Percentiles rank a stretch among this genome's conserved stretches.
These are phyloP conservation scores for Tillandsia leiboldiana DNA, from an alignment of 176 grass and related monocot genomes.

Conservation along the genomic window DNA sequence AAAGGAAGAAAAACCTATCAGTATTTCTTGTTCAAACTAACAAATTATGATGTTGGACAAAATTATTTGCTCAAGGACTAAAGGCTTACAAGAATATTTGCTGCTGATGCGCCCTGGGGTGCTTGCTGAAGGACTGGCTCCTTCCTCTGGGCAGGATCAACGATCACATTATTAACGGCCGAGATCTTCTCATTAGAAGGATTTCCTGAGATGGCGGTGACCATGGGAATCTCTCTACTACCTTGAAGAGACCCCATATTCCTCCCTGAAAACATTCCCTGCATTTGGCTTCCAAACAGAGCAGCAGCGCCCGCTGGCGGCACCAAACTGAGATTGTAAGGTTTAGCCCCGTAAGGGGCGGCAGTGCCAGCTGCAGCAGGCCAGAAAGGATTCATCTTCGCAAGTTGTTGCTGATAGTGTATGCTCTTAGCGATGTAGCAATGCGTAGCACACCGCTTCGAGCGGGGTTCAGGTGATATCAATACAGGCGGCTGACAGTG, in stretches of 20 bases:
- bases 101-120: slow-evolving; percentile 40
- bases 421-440: slow-evolving; percentile 81
- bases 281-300: slow-evolving; percentile 56
- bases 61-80: not conserved
- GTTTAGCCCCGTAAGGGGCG: slow-evolving; percentile 56
- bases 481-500: slow-evolving; percentile 41
- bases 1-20: not conserved
- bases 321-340: slow-evolving; percentile 50
- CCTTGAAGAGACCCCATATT: slow-evolving; percentile 41
- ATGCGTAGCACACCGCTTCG: slow-evolving; percentile 77
- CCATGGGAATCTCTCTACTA: slow-evolving; percentile 30
- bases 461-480: slow-evolving; percentile 33
- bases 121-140: slow-evolving; percentile 53
- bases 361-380: slow-evolving; percentile 29
- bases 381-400: slow-evolving; percentile 83
- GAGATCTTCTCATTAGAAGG: slow-evolving; percentile 46
- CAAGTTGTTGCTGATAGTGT: slow-evolving; percentile 46
- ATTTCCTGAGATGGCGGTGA: slow-evolving; percentile 29
- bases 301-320: slow-evolving; percentile 47
- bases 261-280: slow-evolving; percentile 61
- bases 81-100: slow-evolving; percentile 52
- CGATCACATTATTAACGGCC: slow-evolving; percentile 25
- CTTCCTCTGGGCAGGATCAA: slow-evolving; percentile 69
- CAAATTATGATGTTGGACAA: not conserved
- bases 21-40: not conserved